Evolutionary conservation across 192 early-diverging fungal species (phyloP).

Genomic region (Cetraspora pellucida): DNA sequence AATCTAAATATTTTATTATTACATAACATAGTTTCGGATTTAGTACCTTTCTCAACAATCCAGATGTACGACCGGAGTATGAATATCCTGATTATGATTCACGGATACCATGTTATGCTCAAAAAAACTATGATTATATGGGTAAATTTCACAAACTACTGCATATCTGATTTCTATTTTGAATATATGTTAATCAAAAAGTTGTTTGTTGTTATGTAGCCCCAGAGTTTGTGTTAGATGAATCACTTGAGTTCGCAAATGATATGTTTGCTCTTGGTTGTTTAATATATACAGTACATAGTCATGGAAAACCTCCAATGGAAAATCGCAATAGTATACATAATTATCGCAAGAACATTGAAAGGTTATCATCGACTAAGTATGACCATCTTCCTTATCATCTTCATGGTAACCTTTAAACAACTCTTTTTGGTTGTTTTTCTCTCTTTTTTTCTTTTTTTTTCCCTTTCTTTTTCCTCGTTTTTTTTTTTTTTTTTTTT

Average conservation of each 20-base stretch:
- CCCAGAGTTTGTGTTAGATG: slow-evolving; percentile 72
- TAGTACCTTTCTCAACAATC: slow-evolving; percentile 54
- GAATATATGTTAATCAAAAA: not conserved
- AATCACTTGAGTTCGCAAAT: slow-evolving; percentile 51
- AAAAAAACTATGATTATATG: slow-evolving; percentile 61
- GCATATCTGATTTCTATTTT: not conserved
- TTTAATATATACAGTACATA: slow-evolving; percentile 70
- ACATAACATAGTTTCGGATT: slow-evolving; percentile 61
- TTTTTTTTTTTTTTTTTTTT: too few species aligned
- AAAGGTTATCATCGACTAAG: slow-evolving; percentile 42
- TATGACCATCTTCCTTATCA: slow-evolving; percentile 56
- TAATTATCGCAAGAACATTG: slow-evolving; percentile 62
- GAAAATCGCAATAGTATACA: slow-evolving; percentile 65
- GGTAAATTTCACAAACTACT: slow-evolving; percentile 31
- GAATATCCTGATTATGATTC: slow-evolving; percentile 59
- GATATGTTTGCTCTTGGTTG: slow-evolving; percentile 85
- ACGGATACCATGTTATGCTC: slow-evolving; percentile 58
- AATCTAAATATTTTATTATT: not conserved
- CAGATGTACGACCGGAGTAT: slow-evolving; percentile 35
- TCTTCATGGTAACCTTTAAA: slow-evolving; percentile 47
- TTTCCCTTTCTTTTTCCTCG: too few species aligned
- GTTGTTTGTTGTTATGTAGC: slow-evolving; percentile 41
- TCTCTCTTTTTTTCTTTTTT: not conserved
- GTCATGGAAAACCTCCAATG: slow-evolving; percentile 66
- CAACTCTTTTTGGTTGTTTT: not conserved